Base-by-base conservation (phyloP, 108 stramenopile species). In the Skeletonema menzelii region DNA sequence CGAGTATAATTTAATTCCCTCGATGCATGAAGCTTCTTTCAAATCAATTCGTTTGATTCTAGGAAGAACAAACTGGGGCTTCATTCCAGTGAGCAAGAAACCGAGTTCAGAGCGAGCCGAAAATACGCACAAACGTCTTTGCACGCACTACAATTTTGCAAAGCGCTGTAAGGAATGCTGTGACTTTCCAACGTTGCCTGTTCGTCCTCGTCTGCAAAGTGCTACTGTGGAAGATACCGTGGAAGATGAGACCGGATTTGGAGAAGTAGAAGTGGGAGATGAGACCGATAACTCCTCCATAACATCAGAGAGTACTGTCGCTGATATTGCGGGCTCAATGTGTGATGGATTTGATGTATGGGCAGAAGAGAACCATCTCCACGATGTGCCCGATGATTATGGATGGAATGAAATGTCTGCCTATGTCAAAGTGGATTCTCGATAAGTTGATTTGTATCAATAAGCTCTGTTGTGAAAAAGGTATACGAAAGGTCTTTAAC, bases 41-140 rank as follows among this genome's bases (percentile, higher is more conserved):
- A 86, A 90, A 66, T 75, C 84, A 14, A 88, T 92, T 69, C 83
- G 75, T 3, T 67, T 86, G 37, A 73, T 92, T 44, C 77, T 90
- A 58, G 91, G 89, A 26, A 59, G 76, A 8, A 86, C 89, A 2
- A 89, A 92, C 61, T 92, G 91, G 91, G 91, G 91, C 10, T 92
- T 85, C 57, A 92, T 92, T 24, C 87, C 87, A 15, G 27, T 19
- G 2, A 73, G 66, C 58, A 92, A 92, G 49, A 72, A 85, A 60
- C 91, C 91, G 1, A 84, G 82, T 31, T 84, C 83, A 26, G 64
- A 71, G 30, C 65, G 91, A 15, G 91, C 79, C 5, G 62, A 62
- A 58, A 46, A 61, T 26, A 92, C 91, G 1, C 91, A 92, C 56
- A 49, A 90, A 66, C 87, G 91, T 3, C 62, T 92, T 20, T 92